Conservation (phyloP, 306 rosid genomes). For the Vicia sativa region DNA sequence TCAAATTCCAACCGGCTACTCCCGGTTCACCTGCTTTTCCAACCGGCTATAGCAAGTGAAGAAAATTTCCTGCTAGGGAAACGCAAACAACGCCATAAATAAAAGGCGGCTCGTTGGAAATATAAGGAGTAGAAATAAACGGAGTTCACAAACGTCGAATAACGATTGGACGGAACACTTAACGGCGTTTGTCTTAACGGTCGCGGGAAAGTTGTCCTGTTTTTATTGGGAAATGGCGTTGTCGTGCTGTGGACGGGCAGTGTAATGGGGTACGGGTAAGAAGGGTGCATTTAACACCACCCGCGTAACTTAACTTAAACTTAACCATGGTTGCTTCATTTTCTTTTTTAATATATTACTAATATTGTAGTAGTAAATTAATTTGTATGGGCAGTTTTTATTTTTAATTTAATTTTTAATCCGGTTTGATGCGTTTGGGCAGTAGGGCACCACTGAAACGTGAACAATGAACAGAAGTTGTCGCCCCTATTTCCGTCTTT, state of each 20-base stretch:
- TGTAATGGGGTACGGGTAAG: conserved; percentile 23
- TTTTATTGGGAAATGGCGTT: conserved; percentile 69
- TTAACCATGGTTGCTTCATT: conserved; percentile 28
- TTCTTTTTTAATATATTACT: too few species aligned
- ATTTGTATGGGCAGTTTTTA: conserved; percentile 17
- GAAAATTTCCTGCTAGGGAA: conserved; percentile 7
- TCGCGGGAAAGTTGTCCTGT: conserved; percentile 48
- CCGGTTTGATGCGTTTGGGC: conserved; percentile 36
- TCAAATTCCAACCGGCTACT: conserved; percentile 54
- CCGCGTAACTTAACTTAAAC: conserved; percentile 29
- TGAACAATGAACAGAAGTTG: conserved; percentile 38
- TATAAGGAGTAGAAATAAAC: neutral
- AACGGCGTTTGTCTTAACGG: conserved; percentile 50
- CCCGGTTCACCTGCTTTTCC: conserved; percentile 34
- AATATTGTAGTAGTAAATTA: neutral
- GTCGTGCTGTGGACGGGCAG: conserved; percentile 68
- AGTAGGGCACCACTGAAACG: conserved; percentile 43
- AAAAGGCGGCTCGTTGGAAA: conserved; percentile 41
- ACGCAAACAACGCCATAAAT: conserved; percentile 42
- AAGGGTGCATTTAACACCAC: conserved; percentile 51
- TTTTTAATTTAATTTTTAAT: neutral
- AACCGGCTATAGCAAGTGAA: conserved; percentile 50
- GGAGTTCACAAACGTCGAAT: conserved; percentile 27
- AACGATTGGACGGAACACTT: neutral
- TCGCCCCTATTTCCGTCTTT: conserved; percentile 38